Evolutionary conservation across 2,329 filamentous ascomycete species (phyloP), one percentile per base, ranked within the genome.

Genomic region (Phyllachora maydis): DNA sequence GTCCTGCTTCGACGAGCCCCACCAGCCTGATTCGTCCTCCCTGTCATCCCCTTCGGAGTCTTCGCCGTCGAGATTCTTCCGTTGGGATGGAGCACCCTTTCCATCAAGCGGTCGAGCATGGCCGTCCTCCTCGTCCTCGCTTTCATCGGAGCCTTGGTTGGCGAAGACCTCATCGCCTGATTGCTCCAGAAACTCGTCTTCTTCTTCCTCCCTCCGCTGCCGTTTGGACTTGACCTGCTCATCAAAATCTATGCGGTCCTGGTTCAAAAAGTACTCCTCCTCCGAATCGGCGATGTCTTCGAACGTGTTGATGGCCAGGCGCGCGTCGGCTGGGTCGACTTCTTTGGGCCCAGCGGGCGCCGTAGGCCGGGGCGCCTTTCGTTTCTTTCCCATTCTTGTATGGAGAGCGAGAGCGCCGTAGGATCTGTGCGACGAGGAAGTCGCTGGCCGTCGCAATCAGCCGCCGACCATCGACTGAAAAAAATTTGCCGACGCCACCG

Each of bases 281-380:
- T 92, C 81, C 2, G 82, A 90, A 44, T 93, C 74, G 33, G 83
- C 79, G 36, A 98, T 73, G 48, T 91, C 81, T 46, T 85, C 71
- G 46, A 64, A 85, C 3, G 65, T 71, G 22, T 46, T 56, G 36
- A 71, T 53, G 12, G 57, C 59, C 10, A 82, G 59, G 24, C 68
- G 66, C 17, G 71, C 65, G 31, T 71, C 67, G 16, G 52, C 48
- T 22, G 54, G 40, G 38, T 71, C 49, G 29, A 65, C 40, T 16
- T 67, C 65, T 30, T 54, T 56, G 4, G 64, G 62, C 3, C 60
- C 63, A 6, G 48, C 50, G 11, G 55, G 46, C 29, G 45, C 49
- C 16, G 49, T 35, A 24, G 40, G 56, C 30, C 59, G 55, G 12
- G 62, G 55, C 1, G 65, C 71, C 55, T 83, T 88, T 59, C 77